Evolutionary conservation across 106 monocot species (phyloP), one percentile per base, ranked within the genome.

Genomic region (Acorus gramineus): DNA sequence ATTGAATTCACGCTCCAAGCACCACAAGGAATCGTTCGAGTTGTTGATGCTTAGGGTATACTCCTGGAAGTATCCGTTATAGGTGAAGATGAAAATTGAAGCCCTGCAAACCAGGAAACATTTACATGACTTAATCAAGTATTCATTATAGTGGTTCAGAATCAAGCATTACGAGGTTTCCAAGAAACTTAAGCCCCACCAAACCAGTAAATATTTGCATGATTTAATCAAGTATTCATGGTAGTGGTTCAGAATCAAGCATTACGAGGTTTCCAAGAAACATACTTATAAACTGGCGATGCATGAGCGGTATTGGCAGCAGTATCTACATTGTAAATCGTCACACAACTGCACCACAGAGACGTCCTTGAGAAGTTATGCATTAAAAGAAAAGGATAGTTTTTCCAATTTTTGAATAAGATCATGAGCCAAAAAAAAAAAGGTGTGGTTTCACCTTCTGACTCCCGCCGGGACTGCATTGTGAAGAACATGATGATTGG

Each of bases 401-500:
- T 28, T 28, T 28, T 28, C 28, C 28, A 28, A 28, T 1, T 28
- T 28, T 28, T 51, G 11, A 4, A 63, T 71, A 11, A 59, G 14
- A 6, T 4, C n/a, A 47, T 44, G 42, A 50, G 53, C 28, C 4
- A 55, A 2, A 49, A 63, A 2, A 11, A 71, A 4, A 69, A 61
- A 10, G 14, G 4, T 57, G 57, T 43, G 66, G 47, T 13, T 73
- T 69, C 48, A 89, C 89, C 93, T 93, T 79, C 69, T 93, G 57
- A 89, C 58, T 63, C 82, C 80, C 43, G 72, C 71, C 69, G 85
- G 80, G 13, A 79, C 82, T 57, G 76, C 85, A 72, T 85, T 71
- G 53, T 96, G 95, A 79, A 90, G 44, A 74, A 96, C 76, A 75
- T 90, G 87, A 75, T 95, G 94, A 74, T 90, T 63, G 52, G 76